Evolutionary conservation across 306 rosid genomes (phyloP).

Genomic region (Cyamopsis tetragonoloba): DNA sequence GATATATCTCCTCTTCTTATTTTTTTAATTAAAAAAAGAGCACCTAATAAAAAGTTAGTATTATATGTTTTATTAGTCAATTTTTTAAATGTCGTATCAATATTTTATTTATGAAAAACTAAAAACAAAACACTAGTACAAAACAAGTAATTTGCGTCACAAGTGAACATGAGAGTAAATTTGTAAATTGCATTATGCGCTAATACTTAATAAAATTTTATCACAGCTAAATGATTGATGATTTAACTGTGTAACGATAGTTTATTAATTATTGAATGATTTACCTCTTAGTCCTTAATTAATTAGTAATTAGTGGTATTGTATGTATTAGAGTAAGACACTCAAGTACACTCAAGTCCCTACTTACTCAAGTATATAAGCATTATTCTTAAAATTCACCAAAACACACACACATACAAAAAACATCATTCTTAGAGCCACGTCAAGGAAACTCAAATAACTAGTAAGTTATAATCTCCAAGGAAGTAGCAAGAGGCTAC

Average conservation of each 20-base stretch:
- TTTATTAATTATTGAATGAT: conserved; percentile 8
- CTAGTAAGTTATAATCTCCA: background rate
- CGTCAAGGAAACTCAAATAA: background rate
- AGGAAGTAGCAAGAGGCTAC: background rate
- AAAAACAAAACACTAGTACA: too few relatives aligned
- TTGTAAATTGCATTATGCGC: background rate
- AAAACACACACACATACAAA: too few relatives aligned
- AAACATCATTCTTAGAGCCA: conserved; percentile 32
- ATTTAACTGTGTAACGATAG: background rate
- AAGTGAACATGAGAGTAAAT: background rate
- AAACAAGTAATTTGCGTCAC: too few relatives aligned
- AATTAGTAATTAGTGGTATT: conserved; percentile 2
- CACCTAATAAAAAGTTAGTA: too few relatives aligned
- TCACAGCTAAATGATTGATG: conserved; percentile 18
- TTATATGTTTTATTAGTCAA: too few relatives aligned
- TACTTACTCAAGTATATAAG: conserved; percentile 22
- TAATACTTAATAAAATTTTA: background rate
- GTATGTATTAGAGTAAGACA: conserved; percentile 26
- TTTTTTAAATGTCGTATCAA: too few relatives aligned
- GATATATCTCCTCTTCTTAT: too few relatives aligned
- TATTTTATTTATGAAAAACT: too few relatives aligned
- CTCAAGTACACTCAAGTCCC: conserved; percentile 23
- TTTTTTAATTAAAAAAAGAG: too few relatives aligned
- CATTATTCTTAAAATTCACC: too few relatives aligned
- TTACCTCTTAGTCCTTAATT: conserved; percentile 16